These are phyloP conservation scores for Oryza meyeriana DNA, from an alignment of 176 grass and related monocot species.

Conservation along the genomic window DNA sequence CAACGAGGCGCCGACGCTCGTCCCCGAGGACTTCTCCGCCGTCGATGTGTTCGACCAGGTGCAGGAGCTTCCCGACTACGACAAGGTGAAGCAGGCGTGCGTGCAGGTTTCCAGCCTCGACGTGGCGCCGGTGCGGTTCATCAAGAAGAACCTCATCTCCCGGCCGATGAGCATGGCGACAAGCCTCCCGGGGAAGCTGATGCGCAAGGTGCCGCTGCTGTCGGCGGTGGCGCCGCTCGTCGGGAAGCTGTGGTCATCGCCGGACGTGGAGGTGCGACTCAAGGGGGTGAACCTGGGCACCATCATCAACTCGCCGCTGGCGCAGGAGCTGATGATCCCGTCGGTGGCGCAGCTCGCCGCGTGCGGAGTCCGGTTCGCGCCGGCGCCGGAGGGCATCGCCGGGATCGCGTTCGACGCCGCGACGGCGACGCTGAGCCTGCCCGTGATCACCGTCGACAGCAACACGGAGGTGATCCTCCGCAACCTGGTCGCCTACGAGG, in stretches of 20 bases:
- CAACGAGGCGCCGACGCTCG: conserved; percentile 3
- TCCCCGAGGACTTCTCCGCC: conserved; percentile 20
- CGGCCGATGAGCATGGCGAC: conserved; percentile 22
- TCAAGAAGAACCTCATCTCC: conserved; percentile 31
- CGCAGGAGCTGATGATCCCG: conserved; percentile 77
- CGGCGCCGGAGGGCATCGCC: conserved; percentile 21
- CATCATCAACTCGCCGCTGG: conserved; percentile 44
- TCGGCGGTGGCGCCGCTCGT: not conserved
- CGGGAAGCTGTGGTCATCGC: not conserved
- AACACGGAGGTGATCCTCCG: conserved; percentile 68
- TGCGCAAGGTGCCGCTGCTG: conserved; percentile 18
- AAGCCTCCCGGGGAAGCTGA: conserved; percentile 6
- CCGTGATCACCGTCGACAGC: conserved; percentile 48
- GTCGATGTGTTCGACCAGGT: conserved; percentile 25
- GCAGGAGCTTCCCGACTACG: conserved; percentile 32
- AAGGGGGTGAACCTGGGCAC: conserved; percentile 3
- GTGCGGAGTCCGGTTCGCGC: conserved; percentile 54
- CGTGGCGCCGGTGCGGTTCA: conserved; percentile 19
- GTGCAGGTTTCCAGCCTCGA: conserved; percentile 4
- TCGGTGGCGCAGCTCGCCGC: conserved; percentile 49
- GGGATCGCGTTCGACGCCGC: conserved; percentile 47
- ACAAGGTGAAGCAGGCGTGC: conserved; percentile 54
- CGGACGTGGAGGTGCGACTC: conserved; percentile 1
- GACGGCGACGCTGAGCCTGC: conserved; percentile 48
- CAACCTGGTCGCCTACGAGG: conserved; percentile 71